Conservation (phyloP, 1,284 basidiomycete species). For the Cryptococcus jaspeensis region DNA sequence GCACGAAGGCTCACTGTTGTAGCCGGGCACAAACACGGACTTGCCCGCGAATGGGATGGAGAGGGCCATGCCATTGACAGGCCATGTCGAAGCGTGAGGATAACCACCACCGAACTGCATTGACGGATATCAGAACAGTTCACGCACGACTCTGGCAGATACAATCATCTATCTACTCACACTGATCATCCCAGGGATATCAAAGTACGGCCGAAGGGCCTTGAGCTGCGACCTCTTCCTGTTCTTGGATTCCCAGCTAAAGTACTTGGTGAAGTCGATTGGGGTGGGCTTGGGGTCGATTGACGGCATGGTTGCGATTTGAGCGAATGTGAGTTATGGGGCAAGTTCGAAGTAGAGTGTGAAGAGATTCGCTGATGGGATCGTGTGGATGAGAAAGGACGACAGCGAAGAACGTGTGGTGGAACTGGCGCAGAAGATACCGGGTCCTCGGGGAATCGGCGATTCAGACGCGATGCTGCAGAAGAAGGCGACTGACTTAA, state of each 20-base stretch:
- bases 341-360: too few species aligned
- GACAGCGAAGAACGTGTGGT: too few species aligned
- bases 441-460: too few species aligned
- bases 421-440: too few species aligned
- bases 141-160: too few species aligned
- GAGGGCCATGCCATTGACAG: constrained; percentile 42
- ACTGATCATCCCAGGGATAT: constrained; percentile 31
- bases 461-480: too few species aligned
- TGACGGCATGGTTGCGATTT: constrained; percentile 17
- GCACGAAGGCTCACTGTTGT: constrained; percentile 23
- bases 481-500: too few species aligned
- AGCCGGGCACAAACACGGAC: constrained; percentile 39
- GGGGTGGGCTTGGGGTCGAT: constrained; percentile 10
- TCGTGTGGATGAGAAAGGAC: too few species aligned
- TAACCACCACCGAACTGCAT: constrained; percentile 37
- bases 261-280: constrained; percentile 22
- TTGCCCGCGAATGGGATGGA: constrained; percentile 37
- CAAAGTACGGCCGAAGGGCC: constrained; percentile 26
- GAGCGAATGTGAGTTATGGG: not conserved
- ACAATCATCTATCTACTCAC: constrained; percentile 20
- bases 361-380: too few species aligned
- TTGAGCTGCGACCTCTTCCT: constrained; percentile 24
- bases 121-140: not conserved
- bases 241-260: constrained; percentile 17
- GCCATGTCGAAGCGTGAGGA: constrained; percentile 40